phyloP scores from a whole-genome alignment of 805 yeast species.

The Lipomyces yamanashiensis region DNA sequence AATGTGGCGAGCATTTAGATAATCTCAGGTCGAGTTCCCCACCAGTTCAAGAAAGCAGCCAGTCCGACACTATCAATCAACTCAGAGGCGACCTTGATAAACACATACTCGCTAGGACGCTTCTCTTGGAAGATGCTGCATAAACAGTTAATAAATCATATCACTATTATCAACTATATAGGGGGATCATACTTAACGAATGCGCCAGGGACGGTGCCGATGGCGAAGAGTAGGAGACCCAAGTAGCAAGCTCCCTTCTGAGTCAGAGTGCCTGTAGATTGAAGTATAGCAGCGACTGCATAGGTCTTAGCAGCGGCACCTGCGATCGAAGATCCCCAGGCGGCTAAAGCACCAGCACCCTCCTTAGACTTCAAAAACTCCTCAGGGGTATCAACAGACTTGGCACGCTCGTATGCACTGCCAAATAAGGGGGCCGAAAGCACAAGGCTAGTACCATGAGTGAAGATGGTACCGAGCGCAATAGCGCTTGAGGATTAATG shows the following conservation, averaged over 20 bases:
- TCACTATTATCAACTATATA: neutral
- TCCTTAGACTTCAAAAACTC: conserved; percentile 47
- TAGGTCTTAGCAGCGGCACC: conserved; percentile 49
- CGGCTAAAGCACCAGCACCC: conserved; percentile 46
- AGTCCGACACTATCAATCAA: conserved; percentile 51
- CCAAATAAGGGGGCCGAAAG: conserved; percentile 49
- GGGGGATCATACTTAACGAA: conserved; percentile 34
- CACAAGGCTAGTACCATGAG: conserved; percentile 46
- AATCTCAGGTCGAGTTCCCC: conserved; percentile 42
- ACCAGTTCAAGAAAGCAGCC: conserved; percentile 48
- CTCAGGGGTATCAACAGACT: conserved; percentile 44
- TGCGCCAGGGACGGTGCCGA: conserved; percentile 46
- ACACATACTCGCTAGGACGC: conserved; percentile 46
- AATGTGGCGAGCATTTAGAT: conserved; percentile 5
- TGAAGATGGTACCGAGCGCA: conserved; percentile 49
- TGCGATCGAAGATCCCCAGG: conserved; percentile 45
- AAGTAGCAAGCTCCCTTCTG: conserved; percentile 49
- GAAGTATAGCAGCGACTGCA: conserved; percentile 49
- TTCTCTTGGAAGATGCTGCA: conserved; percentile 44
- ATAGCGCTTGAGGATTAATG: conserved; percentile 40
- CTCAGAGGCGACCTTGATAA: conserved; percentile 43
- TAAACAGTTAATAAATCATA: neutral
- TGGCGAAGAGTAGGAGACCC: conserved; percentile 48
- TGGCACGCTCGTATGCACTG: conserved; percentile 47
- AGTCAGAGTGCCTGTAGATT: conserved; percentile 47